Evolutionary conservation across 768 basidiomycete genomes (phyloP).

Genomic region (Pholiota microspora): DNA sequence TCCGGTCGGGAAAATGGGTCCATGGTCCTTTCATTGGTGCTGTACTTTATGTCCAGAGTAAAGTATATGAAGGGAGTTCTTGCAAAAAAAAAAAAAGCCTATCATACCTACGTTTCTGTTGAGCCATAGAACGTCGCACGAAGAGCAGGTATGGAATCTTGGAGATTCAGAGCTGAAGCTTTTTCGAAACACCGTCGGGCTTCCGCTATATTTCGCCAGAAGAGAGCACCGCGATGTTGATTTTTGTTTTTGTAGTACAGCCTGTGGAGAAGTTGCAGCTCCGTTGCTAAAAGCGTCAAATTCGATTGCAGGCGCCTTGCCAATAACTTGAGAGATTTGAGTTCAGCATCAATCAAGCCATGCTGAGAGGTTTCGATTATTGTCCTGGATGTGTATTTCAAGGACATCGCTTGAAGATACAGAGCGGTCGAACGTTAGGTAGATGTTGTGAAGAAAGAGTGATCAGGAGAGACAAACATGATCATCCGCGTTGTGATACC

Average conservation of each 20-base stretch:
- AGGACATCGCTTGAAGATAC: constrained; percentile 11
- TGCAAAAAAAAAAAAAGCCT: neutral
- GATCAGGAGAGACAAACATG: constrained; percentile 4
- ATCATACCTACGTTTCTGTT: constrained; percentile 30
- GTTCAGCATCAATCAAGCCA: constrained; percentile 46
- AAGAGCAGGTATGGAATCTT: constrained; percentile 32
- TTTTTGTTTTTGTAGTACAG: constrained; percentile 81
- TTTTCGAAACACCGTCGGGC: constrained; percentile 51
- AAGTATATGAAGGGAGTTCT: neutral
- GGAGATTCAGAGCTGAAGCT: constrained; percentile 29
- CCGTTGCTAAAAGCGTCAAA: constrained; percentile 41
- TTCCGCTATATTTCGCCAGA: constrained; percentile 68
- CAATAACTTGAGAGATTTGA: constrained; percentile 58
- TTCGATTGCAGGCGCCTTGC: constrained; percentile 51
- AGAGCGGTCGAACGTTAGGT: neutral
- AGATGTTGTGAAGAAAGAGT: no score
- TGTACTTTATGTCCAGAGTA: constrained; percentile 33
- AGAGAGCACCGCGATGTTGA: constrained; percentile 67
- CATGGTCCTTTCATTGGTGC: constrained; percentile 60
- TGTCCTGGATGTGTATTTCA: constrained; percentile 18
- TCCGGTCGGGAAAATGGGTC: constrained; percentile 52
- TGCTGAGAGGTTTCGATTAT: constrained; percentile 30
- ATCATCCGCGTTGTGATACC: constrained; percentile 8
- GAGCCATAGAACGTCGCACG: constrained; percentile 53
- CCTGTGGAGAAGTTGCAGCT: constrained; percentile 60